These are phyloP conservation scores for Aspergillus ruber DNA, from an alignment of 2,329 filamentous ascomycete genomes.

Conservation along the genomic window DNA sequence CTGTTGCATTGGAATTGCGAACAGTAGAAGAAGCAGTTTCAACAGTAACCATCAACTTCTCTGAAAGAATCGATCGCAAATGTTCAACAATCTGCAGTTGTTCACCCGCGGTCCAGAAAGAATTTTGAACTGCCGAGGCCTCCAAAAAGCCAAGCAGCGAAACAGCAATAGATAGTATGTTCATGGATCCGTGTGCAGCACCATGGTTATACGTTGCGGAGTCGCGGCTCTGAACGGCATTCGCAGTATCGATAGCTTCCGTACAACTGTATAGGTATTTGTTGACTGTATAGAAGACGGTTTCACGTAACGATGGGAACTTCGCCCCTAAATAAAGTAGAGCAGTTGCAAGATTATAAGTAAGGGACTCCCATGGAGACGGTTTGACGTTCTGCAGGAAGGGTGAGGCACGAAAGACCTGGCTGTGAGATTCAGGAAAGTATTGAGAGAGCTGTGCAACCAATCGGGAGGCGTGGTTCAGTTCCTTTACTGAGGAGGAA, in stretches of 20 bases:
- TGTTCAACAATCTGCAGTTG: conserved; percentile 66
- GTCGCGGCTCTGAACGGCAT: conserved; percentile 52
- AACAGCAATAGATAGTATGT: conserved; percentile 68
- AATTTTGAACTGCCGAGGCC: conserved; percentile 67
- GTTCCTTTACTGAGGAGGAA: conserved; percentile 64
- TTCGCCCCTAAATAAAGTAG: conserved; percentile 73
- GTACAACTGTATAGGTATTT: conserved; percentile 67
- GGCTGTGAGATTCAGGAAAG: conserved; percentile 74
- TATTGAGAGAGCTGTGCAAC: conserved; percentile 76
- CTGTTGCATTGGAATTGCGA: conserved; percentile 65
- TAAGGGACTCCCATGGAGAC: conserved; percentile 80
- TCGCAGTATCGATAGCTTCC: conserved; percentile 51
- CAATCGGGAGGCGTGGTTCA: conserved; percentile 69
- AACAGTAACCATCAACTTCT: conserved; percentile 75
- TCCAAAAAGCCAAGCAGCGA: conserved; percentile 88
- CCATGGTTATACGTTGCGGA: conserved; percentile 40
- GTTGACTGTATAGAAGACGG: conserved; percentile 60
- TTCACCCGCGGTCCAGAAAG: conserved; percentile 74
- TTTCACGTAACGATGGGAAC: conserved; percentile 62
- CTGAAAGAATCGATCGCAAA: conserved; percentile 68
- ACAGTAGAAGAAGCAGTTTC: conserved; percentile 89
- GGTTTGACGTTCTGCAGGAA: conserved; percentile 77
- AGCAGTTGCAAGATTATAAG: conserved; percentile 70
- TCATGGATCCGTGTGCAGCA: conserved; percentile 53
- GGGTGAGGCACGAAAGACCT: conserved; percentile 71